Conservation (phyloP, 2,329 filamentous ascomycete genomes). For the Reticulascus tulasneorum region DNA sequence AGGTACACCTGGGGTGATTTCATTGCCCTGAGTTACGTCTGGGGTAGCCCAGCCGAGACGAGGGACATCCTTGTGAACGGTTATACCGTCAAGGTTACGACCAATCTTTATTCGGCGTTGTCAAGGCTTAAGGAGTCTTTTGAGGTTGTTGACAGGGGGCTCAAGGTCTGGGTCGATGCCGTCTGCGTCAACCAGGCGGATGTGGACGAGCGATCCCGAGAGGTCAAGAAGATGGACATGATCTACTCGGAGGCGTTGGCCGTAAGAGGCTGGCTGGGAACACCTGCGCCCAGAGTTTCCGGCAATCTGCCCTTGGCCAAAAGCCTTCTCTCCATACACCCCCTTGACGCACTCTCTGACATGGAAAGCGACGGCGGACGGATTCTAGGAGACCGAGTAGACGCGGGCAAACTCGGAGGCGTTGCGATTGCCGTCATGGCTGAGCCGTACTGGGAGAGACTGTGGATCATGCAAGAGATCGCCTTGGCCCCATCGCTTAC, state of each 20-base stretch:
- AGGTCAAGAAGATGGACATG: not conserved
- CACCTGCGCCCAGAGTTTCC: not conserved
- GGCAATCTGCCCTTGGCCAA: no score
- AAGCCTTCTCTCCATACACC: not conserved
- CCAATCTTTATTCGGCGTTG: not conserved
- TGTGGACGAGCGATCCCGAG: not conserved
- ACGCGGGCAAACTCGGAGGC: no score
- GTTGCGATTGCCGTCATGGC: no score
- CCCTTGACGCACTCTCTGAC: no score
- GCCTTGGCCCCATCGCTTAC: no score
- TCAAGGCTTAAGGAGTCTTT: not conserved
- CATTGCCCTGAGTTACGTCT: slow-evolving; percentile 1
- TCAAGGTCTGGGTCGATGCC: slow-evolving; percentile 4
- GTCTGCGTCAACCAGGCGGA: slow-evolving; percentile 2
- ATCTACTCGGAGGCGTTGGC: not conserved
- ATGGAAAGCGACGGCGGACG: no score
- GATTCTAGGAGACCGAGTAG: not conserved
- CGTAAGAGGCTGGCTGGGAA: slow-evolving; percentile 1
- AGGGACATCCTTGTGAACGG: not conserved
- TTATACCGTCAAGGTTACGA: not conserved
- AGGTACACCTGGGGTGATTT: not conserved
- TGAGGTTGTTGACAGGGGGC: no score
- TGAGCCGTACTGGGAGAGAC: no score
- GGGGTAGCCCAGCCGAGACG: not conserved
- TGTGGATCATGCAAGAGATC: no score